These are phyloP conservation scores for Blumeriella jaapii DNA, from an alignment of 2,329 filamentous ascomycete genomes.

Conservation along the genomic window DNA sequence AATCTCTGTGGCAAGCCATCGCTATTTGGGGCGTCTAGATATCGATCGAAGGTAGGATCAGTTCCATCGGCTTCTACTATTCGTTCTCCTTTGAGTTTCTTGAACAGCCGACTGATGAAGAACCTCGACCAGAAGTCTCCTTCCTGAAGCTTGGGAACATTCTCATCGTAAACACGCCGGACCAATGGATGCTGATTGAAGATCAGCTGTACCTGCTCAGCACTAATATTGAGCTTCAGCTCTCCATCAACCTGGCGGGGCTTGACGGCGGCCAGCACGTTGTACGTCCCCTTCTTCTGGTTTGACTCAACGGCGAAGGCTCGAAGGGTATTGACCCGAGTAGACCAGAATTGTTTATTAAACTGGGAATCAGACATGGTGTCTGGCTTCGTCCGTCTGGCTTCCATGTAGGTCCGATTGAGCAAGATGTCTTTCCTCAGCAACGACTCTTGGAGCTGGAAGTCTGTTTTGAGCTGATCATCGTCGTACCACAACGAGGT, in stretches of 20 bases:
- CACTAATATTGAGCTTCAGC: slow-evolving; percentile 71
- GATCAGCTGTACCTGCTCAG: slow-evolving; percentile 87
- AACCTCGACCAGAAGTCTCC: slow-evolving; percentile 87
- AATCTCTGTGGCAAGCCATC: slow-evolving; percentile 40
- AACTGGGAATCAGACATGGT: slow-evolving; percentile 72
- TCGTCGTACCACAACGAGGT: slow-evolving; percentile 70
- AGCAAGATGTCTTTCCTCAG: slow-evolving; percentile 69
- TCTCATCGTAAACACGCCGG: slow-evolving; percentile 83
- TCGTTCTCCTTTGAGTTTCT: slow-evolving; percentile 83
- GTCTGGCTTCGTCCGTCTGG: slow-evolving; percentile 71
- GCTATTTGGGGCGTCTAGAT: slow-evolving; percentile 62
- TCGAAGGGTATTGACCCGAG: slow-evolving; percentile 71
- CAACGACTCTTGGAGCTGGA: slow-evolving; percentile 75
- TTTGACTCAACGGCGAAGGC: slow-evolving; percentile 81
- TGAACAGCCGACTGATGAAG: slow-evolving; percentile 81
- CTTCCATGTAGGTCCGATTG: slow-evolving; percentile 78
- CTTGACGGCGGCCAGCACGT: slow-evolving; percentile 84
- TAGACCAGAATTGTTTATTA: slow-evolving; percentile 89
- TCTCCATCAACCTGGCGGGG: slow-evolving; percentile 64
- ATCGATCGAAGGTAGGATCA: slow-evolving; percentile 76
- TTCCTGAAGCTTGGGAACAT: slow-evolving; percentile 71
- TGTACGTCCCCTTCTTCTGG: slow-evolving; percentile 83
- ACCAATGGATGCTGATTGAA: slow-evolving; percentile 89
- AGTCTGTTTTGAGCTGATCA: slow-evolving; percentile 61
- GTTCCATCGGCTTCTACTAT: slow-evolving; percentile 65